Base-by-base conservation (phyloP, 768 basidiomycete species). In the Mrakia frigida region DNA sequence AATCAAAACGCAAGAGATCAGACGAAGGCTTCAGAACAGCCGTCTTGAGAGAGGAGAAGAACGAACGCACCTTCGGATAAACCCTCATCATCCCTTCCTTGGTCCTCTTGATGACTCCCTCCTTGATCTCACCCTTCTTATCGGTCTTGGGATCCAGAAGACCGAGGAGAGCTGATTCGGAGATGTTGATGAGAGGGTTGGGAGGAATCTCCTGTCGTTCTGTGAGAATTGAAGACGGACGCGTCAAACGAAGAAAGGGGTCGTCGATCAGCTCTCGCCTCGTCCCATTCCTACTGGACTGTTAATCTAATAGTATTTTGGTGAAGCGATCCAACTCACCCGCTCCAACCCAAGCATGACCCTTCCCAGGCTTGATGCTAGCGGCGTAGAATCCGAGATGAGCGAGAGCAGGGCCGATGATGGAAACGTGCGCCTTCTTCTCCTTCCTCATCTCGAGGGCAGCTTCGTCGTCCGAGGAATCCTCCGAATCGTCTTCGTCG, bases 181-280 rank as follows among this genome's bases (percentile, higher is more conserved):
- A 89, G 69, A 90, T 86, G 81, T 90, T 90, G 82, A 89, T 86
- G 31, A 89, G 81, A 73, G 89, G 80, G 80, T 90, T 85, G 18
- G 82, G 84, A 10, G 73, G 74, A 21, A 23, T 25, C 18, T 10
- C 33, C 2, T 50, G 52, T 33, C 60, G 25, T 46, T 63, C 73
- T 65, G 59, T n/a, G n/a, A n/a, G n/a, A n/a, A n/a, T 25, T 50
- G 1, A 23, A 31, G 2, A 52, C 41, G n/a, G n/a, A 43, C 33
- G 37, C 63, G 6, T n/a, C 21, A 9, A 35, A 21, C n/a, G n/a
- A 31, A 35, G 10, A 18, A 33, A 63, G 3, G 6, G 10, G 63
- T 37, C 7, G 37, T n/a, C 37, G 2, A 7, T 31, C 6, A 1
- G 6, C 35, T 7, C 6, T 65, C 63, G 3, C 16, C 7, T 21